These are phyloP conservation scores for Eimeria acervulina DNA, from an alignment of 169 alveolate species.

Conservation along the genomic window DNA sequence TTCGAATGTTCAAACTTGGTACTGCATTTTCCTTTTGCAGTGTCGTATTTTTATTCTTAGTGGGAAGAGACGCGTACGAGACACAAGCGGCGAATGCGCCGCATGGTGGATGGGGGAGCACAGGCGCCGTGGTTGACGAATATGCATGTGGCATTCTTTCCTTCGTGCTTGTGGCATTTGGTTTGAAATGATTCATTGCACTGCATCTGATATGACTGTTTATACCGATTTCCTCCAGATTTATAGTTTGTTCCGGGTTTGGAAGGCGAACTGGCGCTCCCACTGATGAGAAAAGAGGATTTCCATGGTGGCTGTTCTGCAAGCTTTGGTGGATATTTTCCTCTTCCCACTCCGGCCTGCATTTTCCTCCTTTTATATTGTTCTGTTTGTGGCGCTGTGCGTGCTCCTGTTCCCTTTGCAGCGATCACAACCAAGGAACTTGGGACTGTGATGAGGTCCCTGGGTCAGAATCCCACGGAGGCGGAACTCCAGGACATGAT, in stretches of 20 bases:
- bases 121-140: neutral
- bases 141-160: neutral
- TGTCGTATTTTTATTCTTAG: neutral
- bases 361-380: neutral
- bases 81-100: slow-evolving; percentile 3
- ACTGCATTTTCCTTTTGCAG: neutral
- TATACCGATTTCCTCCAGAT: neutral
- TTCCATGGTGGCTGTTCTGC: no score
- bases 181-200: neutral
- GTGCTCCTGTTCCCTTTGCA: slow-evolving; percentile 78
- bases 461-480: slow-evolving; percentile 98
- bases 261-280: neutral
- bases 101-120: neutral
- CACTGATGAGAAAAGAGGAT: neutral
- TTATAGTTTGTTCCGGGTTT: neutral
- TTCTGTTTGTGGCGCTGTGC: neutral
- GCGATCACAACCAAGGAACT: slow-evolving; percentile 97
- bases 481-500: slow-evolving; percentile 98
- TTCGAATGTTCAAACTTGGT: neutral
- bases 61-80: neutral
- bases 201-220: neutral
- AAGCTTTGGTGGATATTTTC: no score
- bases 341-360: neutral
- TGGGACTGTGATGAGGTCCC: slow-evolving; percentile 97
- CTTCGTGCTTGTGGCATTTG: neutral